A percentile compares a stretch with the other conserved stretches of the same genome.
phyloP scores from a whole-genome alignment of 2,329 filamentous ascomycete genomes.

The Diaporthe vaccinii region DNA sequence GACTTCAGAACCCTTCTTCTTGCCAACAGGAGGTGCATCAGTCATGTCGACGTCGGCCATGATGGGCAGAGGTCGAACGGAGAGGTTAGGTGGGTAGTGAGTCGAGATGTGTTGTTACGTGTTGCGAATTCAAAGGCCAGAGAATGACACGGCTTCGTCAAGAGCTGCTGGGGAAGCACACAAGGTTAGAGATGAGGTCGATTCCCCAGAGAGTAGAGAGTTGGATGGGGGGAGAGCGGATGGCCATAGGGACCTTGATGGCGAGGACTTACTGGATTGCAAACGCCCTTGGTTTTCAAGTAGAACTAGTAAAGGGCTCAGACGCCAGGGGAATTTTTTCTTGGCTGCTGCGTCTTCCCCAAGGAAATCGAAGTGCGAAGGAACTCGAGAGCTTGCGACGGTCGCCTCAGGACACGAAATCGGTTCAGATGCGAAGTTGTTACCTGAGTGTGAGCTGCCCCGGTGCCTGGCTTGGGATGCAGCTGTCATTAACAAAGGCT shows the following conservation, averaged over 20 bases:
- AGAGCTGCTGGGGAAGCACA: background rate
- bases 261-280: conserved; percentile 11
- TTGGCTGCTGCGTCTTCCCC: background rate
- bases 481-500: conserved; percentile 14
- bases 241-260: conserved; percentile 22
- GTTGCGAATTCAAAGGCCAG: background rate
- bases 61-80: conserved; percentile 38
- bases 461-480: conserved; percentile 19
- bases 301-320: background rate
- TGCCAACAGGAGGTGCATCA: conserved; percentile 77
- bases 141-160: background rate
- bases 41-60: conserved; percentile 99
- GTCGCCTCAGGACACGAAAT: background rate
- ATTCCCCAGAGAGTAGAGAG: background rate
- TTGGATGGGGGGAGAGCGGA: conserved; percentile 8
- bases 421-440: conserved; percentile 4
- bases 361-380: background rate
- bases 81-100: background rate
- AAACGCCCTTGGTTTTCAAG: background rate
- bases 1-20: conserved; percentile 59
- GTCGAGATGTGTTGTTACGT: conserved; percentile 1
- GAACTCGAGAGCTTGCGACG: background rate
- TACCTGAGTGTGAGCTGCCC: background rate
- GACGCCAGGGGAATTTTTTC: background rate
- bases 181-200: conserved; percentile 21